These are phyloP conservation scores for Quercus mongolica DNA, from an alignment of 306 rosid genomes.

Conservation along the genomic window DNA sequence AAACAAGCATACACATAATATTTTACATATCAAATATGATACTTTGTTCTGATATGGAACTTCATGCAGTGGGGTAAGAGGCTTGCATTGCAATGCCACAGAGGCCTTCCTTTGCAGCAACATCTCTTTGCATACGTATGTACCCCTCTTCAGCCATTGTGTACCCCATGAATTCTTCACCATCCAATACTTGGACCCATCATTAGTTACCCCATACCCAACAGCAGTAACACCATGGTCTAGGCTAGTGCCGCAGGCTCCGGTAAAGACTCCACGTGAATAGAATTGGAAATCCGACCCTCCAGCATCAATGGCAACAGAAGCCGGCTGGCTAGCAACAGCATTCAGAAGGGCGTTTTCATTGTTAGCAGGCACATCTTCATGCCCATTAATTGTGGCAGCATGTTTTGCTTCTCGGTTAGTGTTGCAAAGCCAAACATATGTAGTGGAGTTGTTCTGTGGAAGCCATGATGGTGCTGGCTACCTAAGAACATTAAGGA, in stretches of 20 bases:
- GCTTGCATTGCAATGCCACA: conserved; percentile 50
- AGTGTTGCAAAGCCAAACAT: conserved; percentile 5
- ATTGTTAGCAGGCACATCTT: too few relatives aligned
- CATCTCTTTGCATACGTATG: conserved; percentile 16
- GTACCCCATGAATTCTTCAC: conserved; percentile 53
- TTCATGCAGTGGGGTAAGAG: conserved; percentile 35
- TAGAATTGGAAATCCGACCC: conserved; percentile 33
- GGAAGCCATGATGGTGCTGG: conserved; percentile 23
- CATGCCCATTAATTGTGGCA: too few relatives aligned
- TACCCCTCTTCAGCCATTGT: conserved; percentile 49
- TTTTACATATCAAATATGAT: too few relatives aligned
- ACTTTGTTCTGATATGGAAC: neutral
- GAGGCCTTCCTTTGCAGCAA: conserved; percentile 33
- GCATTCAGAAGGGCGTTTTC: too few relatives aligned
- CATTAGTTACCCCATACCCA: conserved; percentile 29
- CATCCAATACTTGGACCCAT: conserved; percentile 46
- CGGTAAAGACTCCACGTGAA: conserved; percentile 40
- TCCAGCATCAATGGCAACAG: conserved; percentile 45
- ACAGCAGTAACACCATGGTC: conserved; percentile 49
- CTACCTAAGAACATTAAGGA: neutral
- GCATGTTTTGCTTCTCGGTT: too few relatives aligned
- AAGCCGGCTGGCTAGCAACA: conserved; percentile 32
- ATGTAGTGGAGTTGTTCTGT: neutral
- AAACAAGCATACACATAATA: too few relatives aligned
- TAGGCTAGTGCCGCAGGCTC: conserved; percentile 32